phyloP scores from a whole-genome alignment of 1,284 basidiomycete species.

The Rhodofomes roseus region DNA sequence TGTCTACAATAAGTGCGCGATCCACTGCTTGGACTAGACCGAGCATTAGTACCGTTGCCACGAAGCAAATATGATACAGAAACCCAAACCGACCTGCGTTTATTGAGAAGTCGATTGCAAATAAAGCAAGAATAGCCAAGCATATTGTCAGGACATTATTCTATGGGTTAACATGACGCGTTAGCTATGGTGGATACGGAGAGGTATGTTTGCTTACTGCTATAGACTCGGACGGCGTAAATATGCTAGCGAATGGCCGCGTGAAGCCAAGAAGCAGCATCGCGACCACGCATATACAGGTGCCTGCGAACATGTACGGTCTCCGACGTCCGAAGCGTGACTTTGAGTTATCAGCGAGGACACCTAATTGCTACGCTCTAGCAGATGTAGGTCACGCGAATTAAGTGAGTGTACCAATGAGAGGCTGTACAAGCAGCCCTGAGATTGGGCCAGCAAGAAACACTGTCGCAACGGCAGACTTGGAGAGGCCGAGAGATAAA shows the following conservation, averaged over 20 bases:
- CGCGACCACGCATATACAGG: slow-evolving; percentile 62
- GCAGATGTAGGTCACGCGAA: background rate
- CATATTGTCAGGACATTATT: slow-evolving; percentile 66
- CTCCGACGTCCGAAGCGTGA: slow-evolving; percentile 82
- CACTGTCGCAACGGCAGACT: slow-evolving; percentile 85
- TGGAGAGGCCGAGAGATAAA: slow-evolving; percentile 84
- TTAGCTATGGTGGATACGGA: background rate
- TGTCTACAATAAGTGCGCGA: slow-evolving; percentile 78
- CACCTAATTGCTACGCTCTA: slow-evolving; percentile 36
- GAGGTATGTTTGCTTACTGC: slow-evolving; percentile 24
- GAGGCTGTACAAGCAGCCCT: slow-evolving; percentile 88
- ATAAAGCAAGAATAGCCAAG: slow-evolving; percentile 84
- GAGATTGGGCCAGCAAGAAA: slow-evolving; percentile 93
- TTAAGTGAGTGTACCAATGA: slow-evolving; percentile 54
- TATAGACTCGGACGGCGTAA: slow-evolving; percentile 40
- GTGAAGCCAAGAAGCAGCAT: slow-evolving; percentile 89
- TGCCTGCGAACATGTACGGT: slow-evolving; percentile 80
- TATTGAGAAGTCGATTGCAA: slow-evolving; percentile 89
- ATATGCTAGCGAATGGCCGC: slow-evolving; percentile 62
- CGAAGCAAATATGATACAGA: background rate
- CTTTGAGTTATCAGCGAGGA: slow-evolving; percentile 85
- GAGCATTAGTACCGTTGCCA: background rate
- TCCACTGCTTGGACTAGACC: slow-evolving; percentile 74
- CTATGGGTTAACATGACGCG: slow-evolving; percentile 30
- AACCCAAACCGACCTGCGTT: slow-evolving; percentile 62